These are phyloP conservation scores for Trichothecium roseum DNA, from an alignment of 2,329 filamentous ascomycete species.

Conservation along the genomic window DNA sequence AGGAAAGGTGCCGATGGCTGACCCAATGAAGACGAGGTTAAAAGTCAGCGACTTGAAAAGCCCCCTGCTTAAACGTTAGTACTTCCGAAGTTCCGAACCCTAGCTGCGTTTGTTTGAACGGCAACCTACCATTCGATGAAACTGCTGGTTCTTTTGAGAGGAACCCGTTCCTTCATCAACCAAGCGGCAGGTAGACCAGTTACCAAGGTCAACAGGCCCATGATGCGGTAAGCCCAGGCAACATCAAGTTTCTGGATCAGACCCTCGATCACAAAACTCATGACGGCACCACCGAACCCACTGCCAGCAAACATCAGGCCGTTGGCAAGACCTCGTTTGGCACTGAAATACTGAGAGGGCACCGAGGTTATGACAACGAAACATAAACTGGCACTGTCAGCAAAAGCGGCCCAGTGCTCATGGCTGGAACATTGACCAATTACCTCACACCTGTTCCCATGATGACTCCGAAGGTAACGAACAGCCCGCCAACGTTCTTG, in stretches of 20 bases:
- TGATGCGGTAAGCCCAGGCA: conserved; percentile 41
- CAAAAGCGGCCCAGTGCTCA: conserved; percentile 6
- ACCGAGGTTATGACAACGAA: conserved; percentile 29
- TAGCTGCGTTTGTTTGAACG: too few relatives aligned
- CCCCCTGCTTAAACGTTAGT: conserved; percentile 20
- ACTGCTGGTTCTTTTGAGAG: conserved; percentile 20
- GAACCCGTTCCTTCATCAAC: conserved; percentile 36
- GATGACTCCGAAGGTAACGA: conserved; percentile 20
- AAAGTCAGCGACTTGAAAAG: conserved; percentile 44
- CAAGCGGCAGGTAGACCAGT: conserved; percentile 47
- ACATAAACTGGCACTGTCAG: conserved; percentile 10
- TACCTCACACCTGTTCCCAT: conserved; percentile 21
- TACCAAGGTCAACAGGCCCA: conserved; percentile 38
- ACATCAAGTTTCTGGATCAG: conserved; percentile 34
- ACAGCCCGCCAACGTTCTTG: conserved; percentile 22
- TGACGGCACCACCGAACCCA: conserved; percentile 44
- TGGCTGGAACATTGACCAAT: conserved; percentile 2
- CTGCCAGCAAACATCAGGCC: conserved; percentile 43
- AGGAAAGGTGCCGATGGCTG: conserved; percentile 47
- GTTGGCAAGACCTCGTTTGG: conserved; percentile 43
- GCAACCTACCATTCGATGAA: conserved; percentile 46
- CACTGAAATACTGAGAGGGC: conserved; percentile 43
- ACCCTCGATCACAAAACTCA: conserved; percentile 36
- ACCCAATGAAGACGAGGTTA: conserved; percentile 39
- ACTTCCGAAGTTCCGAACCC: too few relatives aligned